A percentile compares a stretch with the other conserved stretches of the same genome.
phyloP scores from a whole-genome alignment of 2,329 filamentous ascomycete species.

The Sclerotinia minor region DNA sequence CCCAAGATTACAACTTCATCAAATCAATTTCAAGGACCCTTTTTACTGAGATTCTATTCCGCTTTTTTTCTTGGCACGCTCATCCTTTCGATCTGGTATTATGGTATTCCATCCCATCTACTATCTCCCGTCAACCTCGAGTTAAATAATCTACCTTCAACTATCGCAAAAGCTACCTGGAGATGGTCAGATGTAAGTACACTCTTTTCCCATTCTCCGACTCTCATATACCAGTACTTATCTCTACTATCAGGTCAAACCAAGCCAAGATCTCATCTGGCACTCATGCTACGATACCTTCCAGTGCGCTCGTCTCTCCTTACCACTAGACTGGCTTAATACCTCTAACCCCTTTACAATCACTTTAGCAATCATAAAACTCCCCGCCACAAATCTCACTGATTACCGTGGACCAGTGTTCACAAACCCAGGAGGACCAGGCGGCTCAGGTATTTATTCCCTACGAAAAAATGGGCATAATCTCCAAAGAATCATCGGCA shows the following conservation, averaged over 20 bases:
- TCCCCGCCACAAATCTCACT: conserved; percentile 29
- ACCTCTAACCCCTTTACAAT: conserved; percentile 28
- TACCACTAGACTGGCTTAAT: conserved; percentile 37
- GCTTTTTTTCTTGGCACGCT: conserved; percentile 2
- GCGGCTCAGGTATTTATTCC: conserved; percentile 47
- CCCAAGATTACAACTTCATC: not conserved
- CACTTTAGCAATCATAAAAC: conserved; percentile 31
- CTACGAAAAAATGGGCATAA: conserved; percentile 36
- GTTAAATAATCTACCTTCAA: not conserved
- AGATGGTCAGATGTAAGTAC: conserved; percentile 3
- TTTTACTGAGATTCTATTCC: conserved; percentile 1
- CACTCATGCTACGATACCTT: conserved; percentile 33
- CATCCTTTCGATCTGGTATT: conserved; percentile 3
- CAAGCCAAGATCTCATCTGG: conserved; percentile 32
- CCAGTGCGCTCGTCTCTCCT: conserved; percentile 35
- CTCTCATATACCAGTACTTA: not conserved
- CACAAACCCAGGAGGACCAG: conserved; percentile 46
- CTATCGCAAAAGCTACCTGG: not conserved
- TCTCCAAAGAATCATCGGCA: conserved; percentile 48
- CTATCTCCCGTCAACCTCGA: not conserved
- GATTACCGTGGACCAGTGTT: conserved; percentile 34
- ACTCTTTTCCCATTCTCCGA: not conserved
- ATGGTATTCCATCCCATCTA: conserved; percentile 10
- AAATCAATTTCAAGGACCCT: not conserved
- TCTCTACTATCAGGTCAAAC: not conserved